Conservation (phyloP, 176 grass and related monocot species). For the Carex littledalei region DNA sequence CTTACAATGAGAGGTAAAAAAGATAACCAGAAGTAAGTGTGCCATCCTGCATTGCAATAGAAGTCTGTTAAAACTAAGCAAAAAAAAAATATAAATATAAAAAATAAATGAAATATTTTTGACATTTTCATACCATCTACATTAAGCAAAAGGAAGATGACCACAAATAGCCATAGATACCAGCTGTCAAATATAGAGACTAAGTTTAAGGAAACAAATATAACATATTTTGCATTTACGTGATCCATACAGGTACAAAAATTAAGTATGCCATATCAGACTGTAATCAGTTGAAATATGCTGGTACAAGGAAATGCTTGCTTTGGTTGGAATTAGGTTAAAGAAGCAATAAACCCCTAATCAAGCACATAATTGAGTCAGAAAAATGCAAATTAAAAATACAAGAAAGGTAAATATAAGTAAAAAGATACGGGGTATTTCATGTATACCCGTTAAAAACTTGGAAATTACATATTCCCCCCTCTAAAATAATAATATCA, state of each 20-base stretch:
- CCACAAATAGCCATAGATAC: conserved; percentile 85
- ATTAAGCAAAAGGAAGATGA: conserved; percentile 79
- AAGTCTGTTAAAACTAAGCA: not conserved
- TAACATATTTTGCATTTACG: not conserved
- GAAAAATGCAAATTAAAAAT: not conserved
- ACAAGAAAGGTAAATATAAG: conserved; percentile 1
- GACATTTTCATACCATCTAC: conserved; percentile 51
- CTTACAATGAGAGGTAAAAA: conserved; percentile 94
- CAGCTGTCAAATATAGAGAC: conserved; percentile 49
- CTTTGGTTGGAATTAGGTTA: not conserved
- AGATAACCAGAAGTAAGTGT: conserved; percentile 92
- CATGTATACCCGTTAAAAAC: too few relatives aligned
- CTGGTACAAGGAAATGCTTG: not conserved
- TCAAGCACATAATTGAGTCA: not conserved
- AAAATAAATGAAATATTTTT: not conserved
- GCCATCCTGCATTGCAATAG: conserved; percentile 84
- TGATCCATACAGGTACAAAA: not conserved
- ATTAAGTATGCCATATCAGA: not conserved
- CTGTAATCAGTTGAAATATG: not conserved
- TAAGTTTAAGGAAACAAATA: not conserved
- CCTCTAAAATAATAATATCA: too few relatives aligned
- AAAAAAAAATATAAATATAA: not conserved
- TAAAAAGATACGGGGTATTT: not conserved
- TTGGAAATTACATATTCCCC: too few relatives aligned
- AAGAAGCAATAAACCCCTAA: not conserved